Percentiles rank a stretch among this genome's conserved stretches.
Conservation (phyloP, 208 protist genomes). For the Trypanosoma congolense region DNA sequence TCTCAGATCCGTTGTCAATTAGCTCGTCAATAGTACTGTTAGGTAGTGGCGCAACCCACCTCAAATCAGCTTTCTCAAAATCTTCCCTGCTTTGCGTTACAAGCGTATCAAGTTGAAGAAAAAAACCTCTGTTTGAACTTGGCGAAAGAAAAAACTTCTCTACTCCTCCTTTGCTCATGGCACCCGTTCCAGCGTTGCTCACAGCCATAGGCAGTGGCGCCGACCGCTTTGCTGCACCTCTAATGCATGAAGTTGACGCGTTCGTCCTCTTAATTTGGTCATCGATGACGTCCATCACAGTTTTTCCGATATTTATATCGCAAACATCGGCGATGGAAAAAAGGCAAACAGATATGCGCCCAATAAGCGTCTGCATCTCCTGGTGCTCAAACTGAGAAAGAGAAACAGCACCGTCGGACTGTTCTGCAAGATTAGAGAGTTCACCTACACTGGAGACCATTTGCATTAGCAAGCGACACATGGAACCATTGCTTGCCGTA, state of each 20-base stretch:
- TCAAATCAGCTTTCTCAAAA: conserved; percentile 49
- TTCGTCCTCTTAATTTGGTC: conserved; percentile 29
- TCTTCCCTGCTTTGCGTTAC: conserved; percentile 23
- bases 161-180: not conserved
- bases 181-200: not conserved
- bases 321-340: conserved; percentile 54
- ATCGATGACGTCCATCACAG: conserved; percentile 36
- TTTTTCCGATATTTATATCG: conserved; percentile 43
- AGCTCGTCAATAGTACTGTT: conserved; percentile 58
- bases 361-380: conserved; percentile 52
- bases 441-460: conserved; percentile 79
- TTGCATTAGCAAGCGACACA: conserved; percentile 54
- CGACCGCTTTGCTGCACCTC: conserved; percentile 5
- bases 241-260: not conserved
- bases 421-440: conserved; percentile 40
- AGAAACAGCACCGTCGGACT: conserved; percentile 29
- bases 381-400: conserved; percentile 69
- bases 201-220: not conserved
- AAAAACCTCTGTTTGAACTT: conserved; percentile 47
- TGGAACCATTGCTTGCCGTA: conserved; percentile 21
- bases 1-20: conserved; percentile 45
- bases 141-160: conserved; percentile 24
- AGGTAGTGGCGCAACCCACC: conserved; percentile 54
- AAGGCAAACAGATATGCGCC: conserved; percentile 52
- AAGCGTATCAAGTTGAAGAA: conserved; percentile 53